Evolutionary conservation across 2,329 filamentous ascomycete genomes (phyloP).

Genomic region (Lachnellula cervina): DNA sequence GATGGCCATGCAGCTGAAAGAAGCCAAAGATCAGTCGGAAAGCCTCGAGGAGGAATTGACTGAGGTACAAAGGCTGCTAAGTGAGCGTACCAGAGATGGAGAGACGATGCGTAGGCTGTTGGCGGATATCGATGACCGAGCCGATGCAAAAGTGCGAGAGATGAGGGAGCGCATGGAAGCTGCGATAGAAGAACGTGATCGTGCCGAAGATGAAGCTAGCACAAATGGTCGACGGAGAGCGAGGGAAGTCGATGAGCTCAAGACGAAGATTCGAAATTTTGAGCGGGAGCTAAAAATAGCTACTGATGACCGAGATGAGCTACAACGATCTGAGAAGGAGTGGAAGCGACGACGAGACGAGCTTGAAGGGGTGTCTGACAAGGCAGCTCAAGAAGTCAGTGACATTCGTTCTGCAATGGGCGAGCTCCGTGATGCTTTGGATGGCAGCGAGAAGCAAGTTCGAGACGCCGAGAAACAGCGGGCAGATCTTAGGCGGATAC

Average conservation of each 20-base stretch:
- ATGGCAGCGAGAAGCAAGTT: slow-evolving; percentile 81
- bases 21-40: slow-evolving; percentile 75
- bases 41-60: slow-evolving; percentile 86
- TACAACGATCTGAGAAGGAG: slow-evolving; percentile 68
- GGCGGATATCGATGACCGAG: slow-evolving; percentile 76
- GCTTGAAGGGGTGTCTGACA: slow-evolving; percentile 65
- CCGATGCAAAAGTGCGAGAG: slow-evolving; percentile 77
- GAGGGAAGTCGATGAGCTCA: slow-evolving; percentile 83
- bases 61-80: slow-evolving; percentile 80
- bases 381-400: slow-evolving; percentile 65
- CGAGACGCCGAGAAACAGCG: slow-evolving; percentile 81
- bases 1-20: slow-evolving; percentile 85
- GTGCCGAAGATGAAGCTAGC: slow-evolving; percentile 84
- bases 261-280: slow-evolving; percentile 70
- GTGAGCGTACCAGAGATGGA: slow-evolving; percentile 82
- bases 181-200: slow-evolving; percentile 89
- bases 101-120: slow-evolving; percentile 92
- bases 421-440: slow-evolving; percentile 73
- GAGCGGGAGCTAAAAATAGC: slow-evolving; percentile 71
- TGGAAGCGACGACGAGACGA: slow-evolving; percentile 71
- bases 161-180: slow-evolving; percentile 85
- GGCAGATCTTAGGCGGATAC: slow-evolving; percentile 64
- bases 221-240: slow-evolving; percentile 69
- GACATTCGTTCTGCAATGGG: slow-evolving; percentile 74
- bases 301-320: slow-evolving; percentile 69